Percentiles rank a stretch among this genome's conserved stretches.
Evolutionary conservation across 306 rosid genomes (phyloP).

Genomic region (Gynostemma pentaphyllum): DNA sequence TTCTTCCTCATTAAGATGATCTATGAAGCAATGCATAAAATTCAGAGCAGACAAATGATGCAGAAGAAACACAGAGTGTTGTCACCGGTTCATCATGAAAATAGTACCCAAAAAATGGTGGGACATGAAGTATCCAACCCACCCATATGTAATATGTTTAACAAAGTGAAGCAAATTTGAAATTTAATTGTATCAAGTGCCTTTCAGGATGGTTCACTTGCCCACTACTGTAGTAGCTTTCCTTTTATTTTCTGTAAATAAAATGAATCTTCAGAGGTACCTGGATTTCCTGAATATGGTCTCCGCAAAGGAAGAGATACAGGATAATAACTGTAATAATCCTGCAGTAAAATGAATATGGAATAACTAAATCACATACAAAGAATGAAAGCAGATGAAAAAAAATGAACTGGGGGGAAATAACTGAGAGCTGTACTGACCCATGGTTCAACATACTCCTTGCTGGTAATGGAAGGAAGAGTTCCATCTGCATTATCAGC

Average conservation of each 20-base stretch:
- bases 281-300: slow-evolving; percentile 81
- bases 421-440: slow-evolving; percentile 27
- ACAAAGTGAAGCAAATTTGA: background rate
- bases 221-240: background rate
- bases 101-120: background rate
- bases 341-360: slow-evolving; percentile 39
- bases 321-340: slow-evolving; percentile 53
- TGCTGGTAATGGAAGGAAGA: slow-evolving; percentile 20
- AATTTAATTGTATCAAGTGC: background rate
- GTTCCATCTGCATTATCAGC: slow-evolving; percentile 12
- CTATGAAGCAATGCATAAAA: slow-evolving; percentile 26
- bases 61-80: background rate
- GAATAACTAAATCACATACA: slow-evolving; percentile 10
- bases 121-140: background rate
- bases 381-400: background rate
- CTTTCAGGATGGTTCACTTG: background rate
- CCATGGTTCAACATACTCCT: slow-evolving; percentile 77
- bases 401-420: background rate
- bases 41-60: background rate
- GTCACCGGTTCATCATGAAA: background rate
- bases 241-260: background rate
- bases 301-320: slow-evolving; percentile 59
- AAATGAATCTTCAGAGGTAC: slow-evolving; percentile 25
- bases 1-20: slow-evolving; percentile 54
- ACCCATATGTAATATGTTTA: background rate